phyloP scores from a whole-genome alignment of 306 rosid genomes.

The Ochetophila trinervis region DNA sequence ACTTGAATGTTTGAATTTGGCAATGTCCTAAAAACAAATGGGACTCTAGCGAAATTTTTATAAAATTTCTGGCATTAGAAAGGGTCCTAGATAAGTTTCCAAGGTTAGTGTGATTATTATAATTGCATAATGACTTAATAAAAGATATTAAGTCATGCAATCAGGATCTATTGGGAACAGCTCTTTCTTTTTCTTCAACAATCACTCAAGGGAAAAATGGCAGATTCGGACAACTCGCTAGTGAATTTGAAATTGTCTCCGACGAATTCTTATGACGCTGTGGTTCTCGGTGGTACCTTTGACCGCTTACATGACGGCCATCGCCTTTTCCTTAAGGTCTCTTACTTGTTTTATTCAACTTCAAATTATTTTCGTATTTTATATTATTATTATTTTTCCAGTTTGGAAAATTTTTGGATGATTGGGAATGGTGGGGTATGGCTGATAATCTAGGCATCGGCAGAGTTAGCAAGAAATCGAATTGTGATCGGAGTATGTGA shows the following conservation, averaged over 20 bases:
- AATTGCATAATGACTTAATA: too few species aligned
- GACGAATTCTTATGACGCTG: constrained; percentile 60
- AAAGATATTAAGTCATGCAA: too few species aligned
- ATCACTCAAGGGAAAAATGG: constrained; percentile 31
- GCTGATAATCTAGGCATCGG: constrained; percentile 54
- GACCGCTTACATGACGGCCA: constrained; percentile 93
- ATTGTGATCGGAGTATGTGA: constrained; percentile 80
- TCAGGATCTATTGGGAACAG: too few species aligned
- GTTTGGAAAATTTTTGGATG: constrained; percentile 4
- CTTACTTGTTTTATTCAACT: background rate
- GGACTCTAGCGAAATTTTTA: too few species aligned
- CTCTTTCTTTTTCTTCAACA: too few species aligned
- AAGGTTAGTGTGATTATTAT: too few species aligned
- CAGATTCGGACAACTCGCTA: constrained; percentile 34
- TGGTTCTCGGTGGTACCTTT: constrained; percentile 91
- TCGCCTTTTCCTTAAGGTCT: constrained; percentile 86
- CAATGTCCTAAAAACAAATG: too few species aligned
- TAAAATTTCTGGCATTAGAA: too few species aligned
- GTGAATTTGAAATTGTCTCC: constrained; percentile 57
- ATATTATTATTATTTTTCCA: background rate
- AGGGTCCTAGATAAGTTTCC: too few species aligned
- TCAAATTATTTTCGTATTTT: background rate
- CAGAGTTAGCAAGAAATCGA: constrained; percentile 58
- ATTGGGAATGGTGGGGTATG: background rate
- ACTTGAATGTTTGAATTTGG: too few species aligned